Conservation (phyloP, 1,284 basidiomycete species). For the Bjerkandera adusta region DNA sequence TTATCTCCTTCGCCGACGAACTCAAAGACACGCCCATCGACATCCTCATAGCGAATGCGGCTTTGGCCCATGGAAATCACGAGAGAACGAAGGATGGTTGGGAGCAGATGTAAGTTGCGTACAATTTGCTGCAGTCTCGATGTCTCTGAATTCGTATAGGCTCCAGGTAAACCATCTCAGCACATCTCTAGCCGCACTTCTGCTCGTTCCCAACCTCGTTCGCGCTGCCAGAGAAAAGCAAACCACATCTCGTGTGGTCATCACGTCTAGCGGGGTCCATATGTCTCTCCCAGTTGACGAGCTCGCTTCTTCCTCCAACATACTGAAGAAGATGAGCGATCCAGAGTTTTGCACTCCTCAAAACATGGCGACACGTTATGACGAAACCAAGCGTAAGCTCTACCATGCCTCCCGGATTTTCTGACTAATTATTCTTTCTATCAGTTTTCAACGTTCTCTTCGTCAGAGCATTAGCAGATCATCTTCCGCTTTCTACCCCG, state of each 20-base stretch:
- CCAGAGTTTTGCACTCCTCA: slow-evolving; percentile 26
- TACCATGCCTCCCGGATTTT: too few species aligned
- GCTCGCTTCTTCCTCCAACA: slow-evolving; percentile 14
- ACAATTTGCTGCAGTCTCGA: neutral
- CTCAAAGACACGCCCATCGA: slow-evolving; percentile 29
- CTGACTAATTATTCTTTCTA: slow-evolving; percentile 20
- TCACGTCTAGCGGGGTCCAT: slow-evolving; percentile 28
- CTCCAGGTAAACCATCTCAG: slow-evolving; percentile 33
- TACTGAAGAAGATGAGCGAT: slow-evolving; percentile 25
- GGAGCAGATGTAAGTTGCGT: slow-evolving; percentile 27
- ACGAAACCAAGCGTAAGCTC: slow-evolving; percentile 31
- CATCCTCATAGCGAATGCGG: slow-evolving; percentile 35
- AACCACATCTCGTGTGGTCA: slow-evolving; percentile 22
- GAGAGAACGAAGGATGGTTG: slow-evolving; percentile 28
- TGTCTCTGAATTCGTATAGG: slow-evolving; percentile 11
- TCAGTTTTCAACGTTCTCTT: slow-evolving; percentile 44
- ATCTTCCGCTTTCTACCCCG: slow-evolving; percentile 31
- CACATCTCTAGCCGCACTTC: slow-evolving; percentile 25
- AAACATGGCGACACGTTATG: slow-evolving; percentile 27
- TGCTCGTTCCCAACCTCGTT: slow-evolving; percentile 28
- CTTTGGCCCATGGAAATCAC: slow-evolving; percentile 19
- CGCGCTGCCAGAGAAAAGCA: slow-evolving; percentile 14
- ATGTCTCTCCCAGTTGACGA: slow-evolving; percentile 19
- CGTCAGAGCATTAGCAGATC: slow-evolving; percentile 36
- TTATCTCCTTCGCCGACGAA: slow-evolving; percentile 28